Evolutionary conservation across 306 rosid genomes (phyloP).

Genomic region (Cicer cuneatum): DNA sequence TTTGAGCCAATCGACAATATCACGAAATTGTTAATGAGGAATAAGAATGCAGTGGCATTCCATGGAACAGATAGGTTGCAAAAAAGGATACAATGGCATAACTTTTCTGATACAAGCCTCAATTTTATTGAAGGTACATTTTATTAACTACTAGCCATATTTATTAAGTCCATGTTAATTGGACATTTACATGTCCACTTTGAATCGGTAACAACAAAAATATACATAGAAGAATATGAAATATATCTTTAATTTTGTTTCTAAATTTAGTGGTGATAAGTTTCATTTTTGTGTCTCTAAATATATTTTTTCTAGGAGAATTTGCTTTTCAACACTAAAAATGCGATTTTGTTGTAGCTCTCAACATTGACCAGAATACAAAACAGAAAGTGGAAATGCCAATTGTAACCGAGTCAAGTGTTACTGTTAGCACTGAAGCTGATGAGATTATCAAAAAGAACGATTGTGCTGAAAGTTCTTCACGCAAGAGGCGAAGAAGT

Average conservation of each 20-base stretch:
- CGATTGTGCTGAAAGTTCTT: too few species aligned
- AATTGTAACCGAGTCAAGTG: too few species aligned
- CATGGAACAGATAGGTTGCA: conserved; percentile 56
- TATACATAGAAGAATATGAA: too few species aligned
- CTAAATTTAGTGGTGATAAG: neutral
- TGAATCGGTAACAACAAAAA: too few species aligned
- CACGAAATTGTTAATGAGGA: conserved; percentile 49
- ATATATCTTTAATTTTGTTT: too few species aligned
- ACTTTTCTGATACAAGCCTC: conserved; percentile 27
- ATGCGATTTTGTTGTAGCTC: neutral
- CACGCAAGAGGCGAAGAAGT: too few species aligned
- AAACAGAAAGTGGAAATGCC: neutral
- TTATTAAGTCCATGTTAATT: too few species aligned
- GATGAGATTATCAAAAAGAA: too few species aligned
- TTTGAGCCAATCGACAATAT: conserved; percentile 57
- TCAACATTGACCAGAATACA: neutral
- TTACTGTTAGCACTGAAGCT: too few species aligned
- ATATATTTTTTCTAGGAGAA: neutral
- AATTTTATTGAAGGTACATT: conserved; percentile 26
- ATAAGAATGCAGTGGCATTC: conserved; percentile 57
- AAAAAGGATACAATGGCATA: conserved; percentile 50
- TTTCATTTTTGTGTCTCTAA: neutral
- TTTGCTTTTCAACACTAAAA: neutral
- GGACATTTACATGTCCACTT: too few species aligned
- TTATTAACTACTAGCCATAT: neutral